Evolutionary conservation across 148 eudicot species (phyloP).

Genomic region (Beta vulgaris): DNA sequence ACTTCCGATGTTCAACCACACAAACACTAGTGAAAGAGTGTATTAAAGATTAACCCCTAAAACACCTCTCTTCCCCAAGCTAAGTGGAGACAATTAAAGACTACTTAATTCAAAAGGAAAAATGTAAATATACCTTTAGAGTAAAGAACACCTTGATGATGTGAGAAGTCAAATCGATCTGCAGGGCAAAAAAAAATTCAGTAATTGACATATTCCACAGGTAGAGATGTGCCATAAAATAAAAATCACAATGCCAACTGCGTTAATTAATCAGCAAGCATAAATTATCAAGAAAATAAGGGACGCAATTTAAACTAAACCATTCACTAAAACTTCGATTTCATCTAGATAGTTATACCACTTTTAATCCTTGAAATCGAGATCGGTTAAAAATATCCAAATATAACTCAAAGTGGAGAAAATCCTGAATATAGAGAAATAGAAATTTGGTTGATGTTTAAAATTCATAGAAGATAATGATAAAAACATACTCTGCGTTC

Average conservation of each 20-base stretch:
- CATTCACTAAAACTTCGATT: no score
- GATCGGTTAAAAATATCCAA: no score
- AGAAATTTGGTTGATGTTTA: no score
- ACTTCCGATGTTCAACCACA: no score
- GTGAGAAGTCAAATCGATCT: conserved; percentile 94
- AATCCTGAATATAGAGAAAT: no score
- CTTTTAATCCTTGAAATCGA: background rate
- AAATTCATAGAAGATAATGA: background rate
- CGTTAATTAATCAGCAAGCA: background rate
- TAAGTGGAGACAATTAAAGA: background rate
- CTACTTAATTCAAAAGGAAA: background rate
- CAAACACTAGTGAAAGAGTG: no score
- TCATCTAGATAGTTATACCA: background rate
- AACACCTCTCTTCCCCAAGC: background rate
- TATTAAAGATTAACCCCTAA: no score
- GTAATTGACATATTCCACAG: conserved; percentile 8
- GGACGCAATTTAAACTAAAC: no score
- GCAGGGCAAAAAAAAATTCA: conserved; percentile 30
- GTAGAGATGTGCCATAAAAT: background rate
- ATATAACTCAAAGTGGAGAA: background rate
- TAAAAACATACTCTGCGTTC: conserved; percentile 67
- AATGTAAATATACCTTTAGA: conserved; percentile 56
- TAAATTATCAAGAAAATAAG: background rate
- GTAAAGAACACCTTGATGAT: conserved; percentile 79
- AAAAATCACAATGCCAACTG: background rate